Base-by-base conservation (phyloP, 1,284 basidiomycete genomes). In the Sporisorium graminicola region DNA sequence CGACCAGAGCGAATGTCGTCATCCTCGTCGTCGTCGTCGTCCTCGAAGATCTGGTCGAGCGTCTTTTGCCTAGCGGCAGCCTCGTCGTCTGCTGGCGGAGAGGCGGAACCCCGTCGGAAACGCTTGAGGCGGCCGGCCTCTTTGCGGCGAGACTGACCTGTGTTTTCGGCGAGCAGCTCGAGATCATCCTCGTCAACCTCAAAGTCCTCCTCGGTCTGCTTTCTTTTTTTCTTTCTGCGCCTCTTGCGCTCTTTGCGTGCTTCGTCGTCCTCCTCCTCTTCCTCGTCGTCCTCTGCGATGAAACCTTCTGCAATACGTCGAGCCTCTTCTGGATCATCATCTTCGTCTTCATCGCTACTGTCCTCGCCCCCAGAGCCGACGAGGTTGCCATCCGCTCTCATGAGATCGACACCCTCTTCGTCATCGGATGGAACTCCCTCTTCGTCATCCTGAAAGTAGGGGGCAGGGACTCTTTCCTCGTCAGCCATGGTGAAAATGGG, bases 141-240 rank as follows among this genome's bases (percentile, higher is more conserved):
- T 56, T 82, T 70, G 31, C 75, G 65, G 8, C 85, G 71, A 49
- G 77, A 64, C 22, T 90, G 89, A 10, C 96, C 95, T 4, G 94
- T 94, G 81, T 98, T 99, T 88, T 99, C 97, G 82, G 94, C 93
- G 24, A 99, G 86, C 10, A 99, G 89, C 58, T 96, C 95, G 59
- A 99, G 87, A 84, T 99, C 97, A 82, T 99, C 97, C 60, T 98
- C 96, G 77, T 97, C 95, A 49, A 98, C 88, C n/a, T 88, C 88
- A 33, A 88, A 93, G 66, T 91, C 91, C 29, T 92, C 86, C 65
- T 86, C 74, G 47, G 65, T 68, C 58, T 79, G 65, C 65, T 79
- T 72, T 69, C 74, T 74, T 63, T 79, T 78, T 51, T 71, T 78
- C 68, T 71, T 78, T 40, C 67, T 74, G 40, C 73, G 74, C 52